These are phyloP conservation scores for Botrytis cinerea DNA, from an alignment of 2,329 filamentous ascomycete genomes.

Conservation along the genomic window DNA sequence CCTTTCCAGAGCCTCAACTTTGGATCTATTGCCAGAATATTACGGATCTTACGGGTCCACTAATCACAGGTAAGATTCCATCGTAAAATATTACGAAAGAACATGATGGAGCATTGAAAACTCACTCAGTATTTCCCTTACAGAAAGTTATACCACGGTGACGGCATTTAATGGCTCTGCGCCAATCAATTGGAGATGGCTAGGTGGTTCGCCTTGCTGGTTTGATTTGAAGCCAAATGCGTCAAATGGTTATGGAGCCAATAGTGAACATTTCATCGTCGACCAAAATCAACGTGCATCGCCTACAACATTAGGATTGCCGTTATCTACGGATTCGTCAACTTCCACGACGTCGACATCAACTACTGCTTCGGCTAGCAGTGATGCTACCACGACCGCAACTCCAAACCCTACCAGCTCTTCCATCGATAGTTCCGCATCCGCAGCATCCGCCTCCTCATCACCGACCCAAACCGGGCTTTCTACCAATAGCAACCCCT, in stretches of 20 bases:
- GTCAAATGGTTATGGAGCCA: slow-evolving; percentile 26
- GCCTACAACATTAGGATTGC: slow-evolving; percentile 5
- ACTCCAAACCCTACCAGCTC: neutral
- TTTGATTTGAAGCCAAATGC: slow-evolving; percentile 32
- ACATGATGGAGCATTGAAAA: neutral
- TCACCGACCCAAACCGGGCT: neutral
- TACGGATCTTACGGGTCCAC: slow-evolving; percentile 12
- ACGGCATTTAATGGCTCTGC: slow-evolving; percentile 28
- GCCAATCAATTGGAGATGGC: slow-evolving; percentile 28
- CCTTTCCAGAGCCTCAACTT: slow-evolving; percentile 27
- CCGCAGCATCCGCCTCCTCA: neutral
- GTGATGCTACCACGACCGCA: neutral
- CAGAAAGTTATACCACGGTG: slow-evolving; percentile 13
- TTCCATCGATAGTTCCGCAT: neutral
- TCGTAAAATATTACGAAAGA: too few relatives aligned
- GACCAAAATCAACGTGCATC: slow-evolving; percentile 5
- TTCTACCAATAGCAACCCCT: neutral
- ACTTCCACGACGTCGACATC: neutral
- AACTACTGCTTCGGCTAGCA: neutral
- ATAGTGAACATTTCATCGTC: slow-evolving; percentile 26
- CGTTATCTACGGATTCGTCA: neutral
- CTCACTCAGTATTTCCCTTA: neutral
- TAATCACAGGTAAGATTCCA: slow-evolving; percentile 18
- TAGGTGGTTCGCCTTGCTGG: slow-evolving; percentile 27
- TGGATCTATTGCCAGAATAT: slow-evolving; percentile 30